These are phyloP conservation scores for Sporobolomyces phaffii DNA, from an alignment of 768 basidiomycete species.

Conservation along the genomic window DNA sequence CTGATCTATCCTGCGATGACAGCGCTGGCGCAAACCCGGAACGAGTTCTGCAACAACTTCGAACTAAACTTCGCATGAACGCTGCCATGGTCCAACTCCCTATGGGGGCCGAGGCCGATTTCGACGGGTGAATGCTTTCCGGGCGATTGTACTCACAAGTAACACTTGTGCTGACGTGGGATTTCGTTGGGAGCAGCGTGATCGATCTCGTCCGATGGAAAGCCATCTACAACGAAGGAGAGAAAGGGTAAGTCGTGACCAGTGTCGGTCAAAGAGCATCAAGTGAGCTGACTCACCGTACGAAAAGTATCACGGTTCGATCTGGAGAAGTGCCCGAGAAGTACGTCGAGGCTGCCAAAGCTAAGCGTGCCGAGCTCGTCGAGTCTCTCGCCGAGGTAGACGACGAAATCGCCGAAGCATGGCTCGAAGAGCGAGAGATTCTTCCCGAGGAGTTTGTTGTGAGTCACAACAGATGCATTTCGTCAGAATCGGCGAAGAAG, in stretches of 20 bases:
- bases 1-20: not conserved
- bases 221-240: slow-evolving; percentile 85
- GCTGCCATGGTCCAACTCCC: slow-evolving; percentile 95
- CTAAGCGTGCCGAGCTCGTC: slow-evolving; percentile 83
- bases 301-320: slow-evolving; percentile 66
- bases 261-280: too few species aligned
- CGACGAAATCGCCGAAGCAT: slow-evolving; percentile 84
- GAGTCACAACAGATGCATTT: not conserved
- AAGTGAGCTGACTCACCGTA: too few species aligned
- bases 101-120: slow-evolving; percentile 79
- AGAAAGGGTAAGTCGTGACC: slow-evolving; percentile 73
- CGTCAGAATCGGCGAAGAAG: too few species aligned
- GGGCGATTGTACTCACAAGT: not conserved
- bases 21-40: slow-evolving; percentile 97
- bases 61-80: slow-evolving; percentile 80
- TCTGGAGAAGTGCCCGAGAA: slow-evolving; percentile 79
- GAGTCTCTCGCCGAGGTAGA: slow-evolving; percentile 95
- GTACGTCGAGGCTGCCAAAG: slow-evolving; percentile 65
- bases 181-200: slow-evolving; percentile 48
- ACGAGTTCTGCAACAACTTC: slow-evolving; percentile 85
- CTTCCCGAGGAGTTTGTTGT: slow-evolving; percentile 62
- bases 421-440: slow-evolving; percentile 76
- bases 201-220: slow-evolving; percentile 93
- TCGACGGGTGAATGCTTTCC: slow-evolving; percentile 55
- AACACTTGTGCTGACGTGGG: too few species aligned